phyloP scores from a whole-genome alignment of 345 rosid genomes.

The Gossypium mustelinum region DNA sequence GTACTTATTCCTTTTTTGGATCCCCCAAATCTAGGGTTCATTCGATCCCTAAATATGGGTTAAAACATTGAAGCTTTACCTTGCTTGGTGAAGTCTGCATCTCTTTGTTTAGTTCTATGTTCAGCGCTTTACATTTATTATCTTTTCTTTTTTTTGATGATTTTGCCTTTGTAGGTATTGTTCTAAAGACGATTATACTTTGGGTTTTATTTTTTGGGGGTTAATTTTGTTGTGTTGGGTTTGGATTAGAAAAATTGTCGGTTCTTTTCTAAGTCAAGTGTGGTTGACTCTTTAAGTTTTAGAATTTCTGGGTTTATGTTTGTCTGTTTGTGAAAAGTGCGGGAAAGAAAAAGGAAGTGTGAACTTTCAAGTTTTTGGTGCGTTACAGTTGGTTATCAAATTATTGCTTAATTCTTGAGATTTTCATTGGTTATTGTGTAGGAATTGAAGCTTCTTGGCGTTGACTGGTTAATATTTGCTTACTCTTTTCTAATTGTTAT shows the following conservation, averaged over 20 bases:
- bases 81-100: too few relatives aligned
- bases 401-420: not conserved
- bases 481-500: not conserved
- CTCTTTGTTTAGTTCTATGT: too few relatives aligned
- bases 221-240: not conserved
- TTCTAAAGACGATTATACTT: too few relatives aligned
- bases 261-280: not conserved
- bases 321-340: not conserved
- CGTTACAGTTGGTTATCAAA: not conserved
- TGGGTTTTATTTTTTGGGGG: not conserved
- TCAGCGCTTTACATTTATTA: too few relatives aligned
- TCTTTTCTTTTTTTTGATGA: too few relatives aligned
- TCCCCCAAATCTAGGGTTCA: too few relatives aligned
- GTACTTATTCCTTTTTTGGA: too few relatives aligned
- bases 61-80: too few relatives aligned
- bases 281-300: conserved; percentile 10
- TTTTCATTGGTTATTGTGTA: not conserved
- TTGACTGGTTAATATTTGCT: not conserved
- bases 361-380: too few relatives aligned
- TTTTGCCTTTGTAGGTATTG: too few relatives aligned
- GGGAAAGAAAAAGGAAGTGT: too few relatives aligned
- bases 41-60: too few relatives aligned
- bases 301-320: not conserved
- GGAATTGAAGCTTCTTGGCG: not conserved
- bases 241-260: conserved; percentile 1